Evolutionary conservation across 495 filamentous ascomycete species (phyloP), one percentile per base, ranked within the genome.

Genomic region (Trichocladium antarcticum): DNA sequence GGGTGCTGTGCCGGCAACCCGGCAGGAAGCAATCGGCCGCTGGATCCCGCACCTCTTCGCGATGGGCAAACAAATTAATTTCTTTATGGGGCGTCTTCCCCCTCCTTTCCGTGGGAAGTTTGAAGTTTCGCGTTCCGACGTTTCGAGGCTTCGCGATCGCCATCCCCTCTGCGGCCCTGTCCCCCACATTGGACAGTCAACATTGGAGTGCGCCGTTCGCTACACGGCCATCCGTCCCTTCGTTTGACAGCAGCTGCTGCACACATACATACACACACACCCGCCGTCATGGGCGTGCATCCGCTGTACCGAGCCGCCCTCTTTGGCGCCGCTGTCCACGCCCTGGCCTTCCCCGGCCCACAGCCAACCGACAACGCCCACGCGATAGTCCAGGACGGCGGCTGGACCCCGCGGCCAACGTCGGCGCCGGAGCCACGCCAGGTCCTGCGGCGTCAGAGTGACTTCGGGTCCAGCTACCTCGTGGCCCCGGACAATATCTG

Each of bases 401-500:
- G 38, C 5, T 51, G 44, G 47, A 51, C 42, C 8, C 63, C 65
- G 0, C 49, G 34, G 29, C 63, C 71, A 24, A 74, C 71, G 15
- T 9, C 57, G 10, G 57, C 57, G 1, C 67, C 68, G 7, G 51
- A 43, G 14, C n/a, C 60, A n/a, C 52, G 55, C 11, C 58, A 63
- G 22, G 43, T 67, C 14, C 53, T 57, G 14, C 64, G 55, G 43
- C 65, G 72, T 11, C 51, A 56, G 49, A 53, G 53, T 36, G 32
- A 7, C 20, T 51, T 48, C 21, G 57, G 42, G 6, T 48, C 60
- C 24, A 68, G 60, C 3, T 63, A 70, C 28, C 59, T 74, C 14
- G 45, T 70, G 35, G 71, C 64, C 12, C 67, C 70, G 7, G 72
- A 76, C 49, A 70, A 71, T 55, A 71, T 66, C 0, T 76, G 73